phyloP scores from a whole-genome alignment of 2,329 filamentous ascomycete genomes.

The Aspergillus pseudotamarii region DNA sequence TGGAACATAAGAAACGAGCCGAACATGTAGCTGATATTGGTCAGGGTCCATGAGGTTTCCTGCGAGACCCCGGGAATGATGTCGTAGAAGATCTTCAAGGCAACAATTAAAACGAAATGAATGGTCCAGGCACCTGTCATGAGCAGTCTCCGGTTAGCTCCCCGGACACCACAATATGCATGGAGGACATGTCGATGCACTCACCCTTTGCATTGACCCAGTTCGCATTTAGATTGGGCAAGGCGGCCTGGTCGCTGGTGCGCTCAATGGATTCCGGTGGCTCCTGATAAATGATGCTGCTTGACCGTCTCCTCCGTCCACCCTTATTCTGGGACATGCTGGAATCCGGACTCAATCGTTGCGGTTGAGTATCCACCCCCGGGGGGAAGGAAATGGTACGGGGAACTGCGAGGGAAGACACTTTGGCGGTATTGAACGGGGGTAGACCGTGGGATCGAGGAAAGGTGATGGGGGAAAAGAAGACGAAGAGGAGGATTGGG shows the following conservation, averaged over 20 bases:
- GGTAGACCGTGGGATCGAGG: neutral
- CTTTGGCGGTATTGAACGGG: constrained; percentile 78
- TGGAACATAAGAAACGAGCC: constrained; percentile 99
- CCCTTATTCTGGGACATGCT: constrained; percentile 65
- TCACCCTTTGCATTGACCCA: constrained; percentile 99
- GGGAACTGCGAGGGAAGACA: constrained; percentile 89
- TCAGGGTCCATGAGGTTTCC: constrained; percentile 97
- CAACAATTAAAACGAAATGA: constrained; percentile 87
- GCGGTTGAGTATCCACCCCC: constrained; percentile 69
- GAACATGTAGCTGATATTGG: constrained; percentile 99
- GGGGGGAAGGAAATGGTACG: constrained; percentile 91
- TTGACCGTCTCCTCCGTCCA: constrained; percentile 87
- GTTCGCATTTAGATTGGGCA: constrained; percentile 95
- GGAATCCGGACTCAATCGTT: constrained; percentile 61
- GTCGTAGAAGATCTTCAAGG: constrained; percentile 95
- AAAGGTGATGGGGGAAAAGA: constrained; percentile 22
- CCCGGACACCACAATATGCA: neutral
- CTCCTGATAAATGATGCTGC: constrained; percentile 97
- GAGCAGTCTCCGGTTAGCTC: constrained; percentile 21
- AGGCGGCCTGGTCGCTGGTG: constrained; percentile 90
- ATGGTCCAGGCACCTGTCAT: constrained; percentile 90
- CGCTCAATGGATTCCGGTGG: constrained; percentile 96
- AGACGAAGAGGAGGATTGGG: constrained; percentile 30
- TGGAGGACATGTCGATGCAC: constrained; percentile 27
- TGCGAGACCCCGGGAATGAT: constrained; percentile 95